Base-by-base conservation (phyloP, 192 early-diverging fungal genomes). In the Backusella psychrophila region DNA sequence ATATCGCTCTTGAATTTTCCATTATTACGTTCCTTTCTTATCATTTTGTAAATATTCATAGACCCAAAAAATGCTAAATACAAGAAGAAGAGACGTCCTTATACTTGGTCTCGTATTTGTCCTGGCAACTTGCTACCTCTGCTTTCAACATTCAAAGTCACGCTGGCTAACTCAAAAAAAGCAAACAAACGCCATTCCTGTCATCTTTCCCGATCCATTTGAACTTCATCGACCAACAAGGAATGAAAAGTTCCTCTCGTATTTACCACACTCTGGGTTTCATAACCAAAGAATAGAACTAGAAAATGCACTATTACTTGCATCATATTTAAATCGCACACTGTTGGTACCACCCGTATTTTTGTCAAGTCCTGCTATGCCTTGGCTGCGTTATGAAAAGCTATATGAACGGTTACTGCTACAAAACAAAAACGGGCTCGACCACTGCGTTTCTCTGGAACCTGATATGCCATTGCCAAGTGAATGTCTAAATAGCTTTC, bases 261-360 rank as follows among this genome's bases (percentile, higher is more conserved):
- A 84, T 41, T 34, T 84, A 9, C 83, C 83, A 33, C 83, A 84
- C 44, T 82, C 80, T 69, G 80, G 80, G 29, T 84, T 84, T 56
- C 77, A 82, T 29, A 84, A 84, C 66, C 83, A 84, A 66, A 70
- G 80, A 23, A 82, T 84, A 15, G 75, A 76, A 46, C 59, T 84
- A 21, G 78, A 82, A 71, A 90, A 90, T 69, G 87, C 86, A 2
- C 79, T 90, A 33, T 75, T 90, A n/a, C 77, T 90, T 6, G 84
- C 89, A 53, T 79, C 85, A 15, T 85, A 87, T 71, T 77, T 90
- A 65, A 86, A 89, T 44, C 86, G 87, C 5, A 90, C 87, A 17
- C 66, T 90, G 21, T 59, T 90, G 6, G 59, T 89, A 0, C 87
- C 87, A 0, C 83, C 81, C 26, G 85, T 85, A 14, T 87, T 82